Evolutionary conservation across 768 basidiomycete species (phyloP).

Genomic region (Leccinum sublutescens): DNA sequence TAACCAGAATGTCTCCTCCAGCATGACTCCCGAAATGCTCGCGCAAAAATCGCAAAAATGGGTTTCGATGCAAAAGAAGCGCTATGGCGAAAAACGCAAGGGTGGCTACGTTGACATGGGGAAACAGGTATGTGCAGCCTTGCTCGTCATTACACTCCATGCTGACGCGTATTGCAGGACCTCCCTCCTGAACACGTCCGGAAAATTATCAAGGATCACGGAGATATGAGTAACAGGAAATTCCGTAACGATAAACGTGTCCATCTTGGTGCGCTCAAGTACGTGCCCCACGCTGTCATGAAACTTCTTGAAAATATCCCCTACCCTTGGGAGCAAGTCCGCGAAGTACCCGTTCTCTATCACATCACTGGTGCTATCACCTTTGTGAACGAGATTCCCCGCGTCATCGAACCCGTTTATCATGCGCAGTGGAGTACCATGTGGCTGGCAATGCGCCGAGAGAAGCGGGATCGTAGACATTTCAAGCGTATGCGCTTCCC

Average conservation of each 20-base stretch:
- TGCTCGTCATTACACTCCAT: neutral
- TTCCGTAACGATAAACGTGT: slow-evolving; percentile 99
- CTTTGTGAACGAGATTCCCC: slow-evolving; percentile 97
- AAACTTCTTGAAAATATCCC: slow-evolving; percentile 99
- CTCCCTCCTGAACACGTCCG: slow-evolving; percentile 96
- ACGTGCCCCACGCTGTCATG: slow-evolving; percentile 99
- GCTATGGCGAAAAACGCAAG: slow-evolving; percentile 89
- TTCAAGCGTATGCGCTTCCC: slow-evolving; percentile 99
- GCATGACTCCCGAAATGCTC: slow-evolving; percentile 66
- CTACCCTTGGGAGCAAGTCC: slow-evolving; percentile 98
- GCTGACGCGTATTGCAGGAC: slow-evolving; percentile 50
- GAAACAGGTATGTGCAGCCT: slow-evolving; percentile 67
- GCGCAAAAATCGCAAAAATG: slow-evolving; percentile 95
- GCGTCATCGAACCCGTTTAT: slow-evolving; percentile 95
- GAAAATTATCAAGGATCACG: slow-evolving; percentile 99
- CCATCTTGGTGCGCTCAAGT: slow-evolving; percentile 96
- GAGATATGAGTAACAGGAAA: slow-evolving; percentile 99
- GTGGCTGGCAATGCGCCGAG: slow-evolving; percentile 99
- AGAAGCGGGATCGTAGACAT: slow-evolving; percentile 97
- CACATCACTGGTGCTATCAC: slow-evolving; percentile 99
- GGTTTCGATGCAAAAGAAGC: slow-evolving; percentile 89
- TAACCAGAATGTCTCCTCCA: slow-evolving; percentile 36
- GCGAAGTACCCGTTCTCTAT: slow-evolving; percentile 97
- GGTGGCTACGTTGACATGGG: slow-evolving; percentile 91
- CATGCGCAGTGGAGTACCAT: slow-evolving; percentile 99